Evolutionary conservation across 2,329 filamentous ascomycete genomes (phyloP).

Genomic region (Lecanicillium sp.): DNA sequence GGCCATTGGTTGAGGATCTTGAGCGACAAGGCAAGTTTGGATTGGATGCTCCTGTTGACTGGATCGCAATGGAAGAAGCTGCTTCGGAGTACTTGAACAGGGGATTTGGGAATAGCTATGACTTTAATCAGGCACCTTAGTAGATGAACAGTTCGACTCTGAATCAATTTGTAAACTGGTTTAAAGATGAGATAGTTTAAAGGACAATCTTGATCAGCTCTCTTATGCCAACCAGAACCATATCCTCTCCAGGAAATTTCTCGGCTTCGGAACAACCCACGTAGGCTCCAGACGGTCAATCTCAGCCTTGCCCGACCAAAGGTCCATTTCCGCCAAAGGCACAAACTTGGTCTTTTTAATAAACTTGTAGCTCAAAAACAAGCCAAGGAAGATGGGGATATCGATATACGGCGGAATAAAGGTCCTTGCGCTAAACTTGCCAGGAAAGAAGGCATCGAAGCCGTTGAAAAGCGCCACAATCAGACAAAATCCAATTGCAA

Average conservation of each 20-base stretch:
- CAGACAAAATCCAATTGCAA: constrained; percentile 51
- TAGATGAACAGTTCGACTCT: too few species aligned
- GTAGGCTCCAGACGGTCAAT: constrained; percentile 28
- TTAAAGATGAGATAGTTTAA: too few species aligned
- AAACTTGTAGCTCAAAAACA: constrained; percentile 60
- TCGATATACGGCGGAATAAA: constrained; percentile 66
- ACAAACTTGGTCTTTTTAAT: constrained; percentile 49
- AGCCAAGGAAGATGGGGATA: constrained; percentile 56
- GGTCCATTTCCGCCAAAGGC: constrained; percentile 27
- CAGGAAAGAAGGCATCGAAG: constrained; percentile 63
- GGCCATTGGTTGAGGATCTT: constrained; percentile 35
- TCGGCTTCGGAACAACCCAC: constrained; percentile 26
- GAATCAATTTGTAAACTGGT: too few species aligned
- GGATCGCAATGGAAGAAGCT: constrained; percentile 33
- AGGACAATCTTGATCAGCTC: too few species aligned
- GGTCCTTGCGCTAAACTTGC: constrained; percentile 30
- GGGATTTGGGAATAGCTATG: constrained; percentile 54
- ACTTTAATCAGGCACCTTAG: constrained; percentile 43
- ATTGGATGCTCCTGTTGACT: constrained; percentile 44
- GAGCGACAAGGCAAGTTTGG: constrained; percentile 24
- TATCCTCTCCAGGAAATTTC: constrained; percentile 29
- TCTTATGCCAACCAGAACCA: constrained; percentile 33
- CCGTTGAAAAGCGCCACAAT: constrained; percentile 65
- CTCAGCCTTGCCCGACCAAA: constrained; percentile 33
- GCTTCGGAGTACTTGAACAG: constrained; percentile 43